Conservation (phyloP, 345 rosid species). For the Melaleuca quinquenervia region DNA sequence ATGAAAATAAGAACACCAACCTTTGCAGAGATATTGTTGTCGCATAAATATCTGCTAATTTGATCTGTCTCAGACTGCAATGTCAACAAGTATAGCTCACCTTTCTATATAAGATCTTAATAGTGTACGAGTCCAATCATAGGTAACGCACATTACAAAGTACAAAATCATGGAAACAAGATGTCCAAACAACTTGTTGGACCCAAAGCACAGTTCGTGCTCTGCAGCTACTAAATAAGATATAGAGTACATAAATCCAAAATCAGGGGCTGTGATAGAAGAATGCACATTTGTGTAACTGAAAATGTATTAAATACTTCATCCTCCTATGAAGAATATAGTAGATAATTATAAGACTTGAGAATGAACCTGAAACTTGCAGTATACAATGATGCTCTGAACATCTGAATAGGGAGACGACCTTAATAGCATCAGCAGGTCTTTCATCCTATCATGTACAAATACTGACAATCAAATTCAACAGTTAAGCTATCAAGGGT, state of each 20-base stretch:
- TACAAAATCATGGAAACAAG: not conserved
- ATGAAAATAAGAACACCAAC: slow-evolving; percentile 17
- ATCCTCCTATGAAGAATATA: not conserved
- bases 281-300: not conserved
- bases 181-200: not conserved
- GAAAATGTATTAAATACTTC: not conserved
- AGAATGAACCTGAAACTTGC: slow-evolving; percentile 82
- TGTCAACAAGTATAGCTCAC: not conserved
- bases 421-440: slow-evolving; percentile 53
- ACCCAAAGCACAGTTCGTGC: not conserved
- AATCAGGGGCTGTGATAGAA: not conserved
- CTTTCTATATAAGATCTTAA: not conserved
- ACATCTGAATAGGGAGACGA: slow-evolving; percentile 59
- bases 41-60: slow-evolving; percentile 72
- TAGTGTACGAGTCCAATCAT: not conserved
- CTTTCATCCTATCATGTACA: slow-evolving; percentile 59
- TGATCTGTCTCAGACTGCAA: slow-evolving; percentile 79
- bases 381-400: slow-evolving; percentile 76
- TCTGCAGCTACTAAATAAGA: not conserved
- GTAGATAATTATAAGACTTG: not conserved
- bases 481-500: not conserved
- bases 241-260: not conserved
- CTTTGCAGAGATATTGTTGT: slow-evolving; percentile 72
- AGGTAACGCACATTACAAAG: too few species aligned
- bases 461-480: not conserved